These are phyloP conservation scores for Spathaspora jeffriesii DNA, from an alignment of 1,139 yeast species.

Conservation along the genomic window DNA sequence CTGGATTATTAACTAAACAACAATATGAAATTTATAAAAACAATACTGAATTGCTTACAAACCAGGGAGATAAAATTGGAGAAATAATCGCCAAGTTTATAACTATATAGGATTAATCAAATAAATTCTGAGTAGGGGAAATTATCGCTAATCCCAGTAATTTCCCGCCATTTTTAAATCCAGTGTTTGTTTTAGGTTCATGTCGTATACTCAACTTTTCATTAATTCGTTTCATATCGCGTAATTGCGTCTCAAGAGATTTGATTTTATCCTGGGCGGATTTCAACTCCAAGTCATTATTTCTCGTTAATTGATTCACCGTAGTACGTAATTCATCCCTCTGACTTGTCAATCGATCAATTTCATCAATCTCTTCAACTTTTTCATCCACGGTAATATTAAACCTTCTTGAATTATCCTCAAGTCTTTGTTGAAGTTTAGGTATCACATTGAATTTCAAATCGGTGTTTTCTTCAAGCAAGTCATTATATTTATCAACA, in stretches of 20 bases:
- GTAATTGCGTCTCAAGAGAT: slow-evolving; percentile 38
- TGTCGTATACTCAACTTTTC: slow-evolving; percentile 28
- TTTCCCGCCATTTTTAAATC: slow-evolving; percentile 29
- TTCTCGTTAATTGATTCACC: slow-evolving; percentile 35
- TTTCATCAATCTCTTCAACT: slow-evolving; percentile 20
- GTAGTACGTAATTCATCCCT: slow-evolving; percentile 63
- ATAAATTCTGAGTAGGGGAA: slow-evolving; percentile 35
- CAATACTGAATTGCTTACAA: slow-evolving; percentile 29
- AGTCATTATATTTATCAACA: slow-evolving; percentile 36
- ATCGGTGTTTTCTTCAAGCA: slow-evolving; percentile 44
- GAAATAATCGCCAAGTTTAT: slow-evolving; percentile 28
- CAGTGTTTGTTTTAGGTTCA: neutral
- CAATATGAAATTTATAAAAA: slow-evolving; percentile 26
- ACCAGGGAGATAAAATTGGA: slow-evolving; percentile 37
- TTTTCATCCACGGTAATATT: neutral
- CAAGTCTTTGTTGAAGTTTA: neutral
- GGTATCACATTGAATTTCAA: slow-evolving; percentile 40
- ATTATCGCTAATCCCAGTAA: slow-evolving; percentile 45
- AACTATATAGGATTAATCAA: slow-evolving; percentile 17
- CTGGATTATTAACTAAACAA: slow-evolving; percentile 16
- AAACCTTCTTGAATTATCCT: neutral
- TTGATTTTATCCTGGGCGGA: slow-evolving; percentile 45
- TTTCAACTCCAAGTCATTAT: slow-evolving; percentile 37
- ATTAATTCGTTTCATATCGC: slow-evolving; percentile 33
- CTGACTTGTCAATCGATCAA: slow-evolving; percentile 45